Percentiles rank a stretch among this genome's conserved stretches.
phyloP scores from a whole-genome alignment of 2,329 filamentous ascomycete genomes.

The Cyphellophora attinorum region DNA sequence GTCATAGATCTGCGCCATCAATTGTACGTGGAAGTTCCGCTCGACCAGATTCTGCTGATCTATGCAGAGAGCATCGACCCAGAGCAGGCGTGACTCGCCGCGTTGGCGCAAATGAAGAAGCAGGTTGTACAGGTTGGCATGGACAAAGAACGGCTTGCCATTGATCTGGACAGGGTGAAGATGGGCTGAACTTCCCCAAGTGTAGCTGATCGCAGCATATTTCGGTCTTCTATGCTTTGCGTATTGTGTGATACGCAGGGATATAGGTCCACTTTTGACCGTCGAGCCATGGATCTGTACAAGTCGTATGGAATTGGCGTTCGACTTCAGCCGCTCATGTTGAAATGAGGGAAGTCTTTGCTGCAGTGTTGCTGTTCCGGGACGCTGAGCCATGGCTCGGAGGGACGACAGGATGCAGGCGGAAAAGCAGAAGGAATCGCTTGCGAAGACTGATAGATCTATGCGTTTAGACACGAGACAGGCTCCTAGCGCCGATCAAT shows the following conservation, averaged over 20 bases:
- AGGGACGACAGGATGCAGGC: too few species aligned
- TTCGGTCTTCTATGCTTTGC: constrained; percentile 11
- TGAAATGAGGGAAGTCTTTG: constrained; percentile 9
- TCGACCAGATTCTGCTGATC: constrained; percentile 17
- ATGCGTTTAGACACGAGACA: too few species aligned
- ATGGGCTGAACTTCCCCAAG: constrained; percentile 13
- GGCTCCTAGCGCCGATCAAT: too few species aligned
- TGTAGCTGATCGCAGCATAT: constrained; percentile 18
- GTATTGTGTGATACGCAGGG: constrained; percentile 17
- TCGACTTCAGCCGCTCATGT: constrained; percentile 14
- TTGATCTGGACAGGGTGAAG: constrained; percentile 13
- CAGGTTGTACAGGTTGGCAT: constrained; percentile 14
- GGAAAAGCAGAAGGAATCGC: too few species aligned
- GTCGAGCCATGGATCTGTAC: constrained; percentile 16
- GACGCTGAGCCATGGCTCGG: too few species aligned
- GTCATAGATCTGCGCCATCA: constrained; percentile 17
- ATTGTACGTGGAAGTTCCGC: constrained; percentile 17
- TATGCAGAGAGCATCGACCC: constrained; percentile 18
- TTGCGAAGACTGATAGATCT: too few species aligned
- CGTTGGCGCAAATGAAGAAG: constrained; percentile 14
- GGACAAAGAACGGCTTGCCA: constrained; percentile 12
- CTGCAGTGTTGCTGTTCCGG: background rate
- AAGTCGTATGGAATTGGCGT: constrained; percentile 15
- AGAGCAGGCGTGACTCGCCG: constrained; percentile 12
- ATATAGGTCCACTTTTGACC: constrained; percentile 5